These are phyloP conservation scores for Penicillium salamii DNA, from an alignment of 495 filamentous ascomycete species.

Conservation along the genomic window DNA sequence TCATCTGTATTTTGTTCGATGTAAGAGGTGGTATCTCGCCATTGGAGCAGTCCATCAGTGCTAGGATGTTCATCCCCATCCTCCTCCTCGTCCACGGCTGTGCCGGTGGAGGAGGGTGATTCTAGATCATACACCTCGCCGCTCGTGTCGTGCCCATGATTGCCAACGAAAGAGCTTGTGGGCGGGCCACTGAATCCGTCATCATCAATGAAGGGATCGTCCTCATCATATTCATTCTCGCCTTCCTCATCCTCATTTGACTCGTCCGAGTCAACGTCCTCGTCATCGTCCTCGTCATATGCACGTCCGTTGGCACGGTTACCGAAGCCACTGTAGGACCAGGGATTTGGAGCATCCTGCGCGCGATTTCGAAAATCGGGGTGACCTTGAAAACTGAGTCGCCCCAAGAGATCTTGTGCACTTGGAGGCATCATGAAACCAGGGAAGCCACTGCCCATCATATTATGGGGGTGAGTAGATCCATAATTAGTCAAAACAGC, in stretches of 20 bases:
- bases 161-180: constrained; percentile 1
- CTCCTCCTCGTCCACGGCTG: not conserved
- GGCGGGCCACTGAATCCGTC: constrained; percentile 14
- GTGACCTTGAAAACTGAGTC: too few relatives aligned
- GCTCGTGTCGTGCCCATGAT: not conserved
- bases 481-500: too few relatives aligned
- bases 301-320: not conserved
- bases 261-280: constrained; percentile 3
- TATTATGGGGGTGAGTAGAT: too few relatives aligned
- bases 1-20: not conserved
- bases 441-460: too few relatives aligned
- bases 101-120: not conserved
- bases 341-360: too few relatives aligned
- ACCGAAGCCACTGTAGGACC: too few relatives aligned
- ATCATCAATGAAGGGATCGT: constrained; percentile 43
- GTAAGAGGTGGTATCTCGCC: not conserved
- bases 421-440: too few relatives aligned
- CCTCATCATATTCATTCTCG: constrained; percentile 32
- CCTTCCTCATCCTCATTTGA: constrained; percentile 36
- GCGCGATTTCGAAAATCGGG: too few relatives aligned
- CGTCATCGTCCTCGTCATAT: constrained; percentile 19
- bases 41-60: not conserved
- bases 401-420: too few relatives aligned
- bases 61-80: not conserved
- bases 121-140: constrained; percentile 1